Evolutionary conservation across 208 protist species (phyloP).

Genomic region (Angomonas desouzai): DNA sequence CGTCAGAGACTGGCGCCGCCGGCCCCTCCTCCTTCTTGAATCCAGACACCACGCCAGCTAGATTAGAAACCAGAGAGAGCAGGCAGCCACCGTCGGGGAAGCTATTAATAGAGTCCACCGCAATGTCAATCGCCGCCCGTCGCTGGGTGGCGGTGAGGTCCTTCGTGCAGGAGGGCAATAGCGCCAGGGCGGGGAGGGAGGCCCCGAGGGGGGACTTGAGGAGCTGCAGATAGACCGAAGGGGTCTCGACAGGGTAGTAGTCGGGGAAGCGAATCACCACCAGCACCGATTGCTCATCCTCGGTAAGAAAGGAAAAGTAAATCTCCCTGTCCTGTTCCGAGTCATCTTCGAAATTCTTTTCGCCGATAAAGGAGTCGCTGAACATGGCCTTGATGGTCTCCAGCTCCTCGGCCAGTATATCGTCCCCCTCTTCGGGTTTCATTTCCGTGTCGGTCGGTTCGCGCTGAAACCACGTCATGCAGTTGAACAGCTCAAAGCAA

Average conservation of each 20-base stretch:
- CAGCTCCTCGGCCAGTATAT: conserved; percentile 66
- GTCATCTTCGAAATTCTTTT: conserved; percentile 53
- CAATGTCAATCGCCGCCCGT: conserved; percentile 64
- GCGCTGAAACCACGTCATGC: conserved; percentile 68
- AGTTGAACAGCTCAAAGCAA: conserved; percentile 84
- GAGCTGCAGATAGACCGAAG: conserved; percentile 60
- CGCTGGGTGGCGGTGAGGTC: conserved; percentile 47
- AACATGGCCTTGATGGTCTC: conserved; percentile 56
- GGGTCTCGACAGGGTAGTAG: conserved; percentile 76
- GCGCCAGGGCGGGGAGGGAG: conserved; percentile 23
- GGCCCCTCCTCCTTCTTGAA: conserved; percentile 17
- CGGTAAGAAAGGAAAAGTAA: conserved; percentile 61
- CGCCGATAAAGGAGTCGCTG: conserved; percentile 58
- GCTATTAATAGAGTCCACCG: conserved; percentile 66
- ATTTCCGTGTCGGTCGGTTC: conserved; percentile 28
- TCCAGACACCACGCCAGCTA: conserved; percentile 54
- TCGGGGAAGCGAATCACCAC: conserved; percentile 63
- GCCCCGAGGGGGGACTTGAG: conserved; percentile 18
- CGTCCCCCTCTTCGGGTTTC: conserved; percentile 41
- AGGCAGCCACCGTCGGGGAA: conserved; percentile 61
- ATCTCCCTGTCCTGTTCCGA: conserved; percentile 55
- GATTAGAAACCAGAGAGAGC: conserved; percentile 55
- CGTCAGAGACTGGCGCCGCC: conserved; percentile 13
- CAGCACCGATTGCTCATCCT: conserved; percentile 42
- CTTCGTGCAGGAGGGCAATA: conserved; percentile 55